Conservation (phyloP, 371 early-diverging fungal genomes). For the Zychaea mexicana region DNA sequence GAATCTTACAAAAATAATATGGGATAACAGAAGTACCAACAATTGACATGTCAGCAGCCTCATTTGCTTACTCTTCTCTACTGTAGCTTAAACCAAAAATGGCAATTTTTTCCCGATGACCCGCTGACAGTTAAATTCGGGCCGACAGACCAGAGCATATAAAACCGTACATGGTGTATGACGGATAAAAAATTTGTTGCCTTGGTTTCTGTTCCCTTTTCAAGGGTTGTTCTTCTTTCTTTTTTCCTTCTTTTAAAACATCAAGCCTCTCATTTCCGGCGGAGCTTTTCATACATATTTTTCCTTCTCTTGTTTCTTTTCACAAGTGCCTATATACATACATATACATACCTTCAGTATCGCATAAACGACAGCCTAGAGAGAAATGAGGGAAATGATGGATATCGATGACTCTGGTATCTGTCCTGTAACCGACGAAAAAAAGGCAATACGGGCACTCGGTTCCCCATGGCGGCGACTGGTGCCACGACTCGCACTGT, state of each 20-base stretch:
- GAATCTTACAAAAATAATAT: no score
- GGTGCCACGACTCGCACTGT: slow-evolving; percentile 32
- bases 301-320: slow-evolving; percentile 1
- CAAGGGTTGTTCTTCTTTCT: background rate
- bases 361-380: background rate
- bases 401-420: background rate
- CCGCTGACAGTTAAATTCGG: background rate
- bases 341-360: no score
- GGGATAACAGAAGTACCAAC: no score
- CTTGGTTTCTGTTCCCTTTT: background rate
- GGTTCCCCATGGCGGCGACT: slow-evolving; percentile 9
- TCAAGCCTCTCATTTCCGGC: background rate
- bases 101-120: no score
- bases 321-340: background rate
- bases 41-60: no score
- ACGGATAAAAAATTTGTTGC: background rate
- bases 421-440: background rate
- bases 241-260: background rate
- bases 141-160: no score
- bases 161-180: no score
- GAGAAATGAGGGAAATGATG: background rate
- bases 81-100: no score
- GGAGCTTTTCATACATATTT: background rate
- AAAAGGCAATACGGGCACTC: background rate
- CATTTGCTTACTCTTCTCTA: no score